Evolutionary conservation across 805 yeast species (phyloP).

Genomic region (Ogataea allantospora): DNA sequence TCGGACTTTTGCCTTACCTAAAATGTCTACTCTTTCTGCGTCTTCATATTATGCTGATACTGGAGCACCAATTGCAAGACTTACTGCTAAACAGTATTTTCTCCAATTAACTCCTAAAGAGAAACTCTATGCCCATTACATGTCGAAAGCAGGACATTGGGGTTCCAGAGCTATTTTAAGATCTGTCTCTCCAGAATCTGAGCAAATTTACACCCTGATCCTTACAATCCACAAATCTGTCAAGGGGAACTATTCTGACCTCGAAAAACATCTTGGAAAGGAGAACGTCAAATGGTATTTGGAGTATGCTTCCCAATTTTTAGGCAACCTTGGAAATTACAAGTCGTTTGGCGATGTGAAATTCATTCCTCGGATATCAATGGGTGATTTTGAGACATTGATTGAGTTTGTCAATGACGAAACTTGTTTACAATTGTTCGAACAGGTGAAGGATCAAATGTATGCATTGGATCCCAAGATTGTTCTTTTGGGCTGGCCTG

Average conservation of each 20-base stretch:
- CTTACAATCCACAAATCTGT: slow-evolving; percentile 53
- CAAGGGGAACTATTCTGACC: slow-evolving; percentile 45
- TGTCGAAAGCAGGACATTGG: slow-evolving; percentile 79
- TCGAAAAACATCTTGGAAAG: slow-evolving; percentile 35
- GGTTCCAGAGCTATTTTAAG: slow-evolving; percentile 79
- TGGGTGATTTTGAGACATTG: slow-evolving; percentile 48
- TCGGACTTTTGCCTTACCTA: slow-evolving; percentile 4
- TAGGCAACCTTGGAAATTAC: slow-evolving; percentile 73
- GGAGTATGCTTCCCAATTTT: slow-evolving; percentile 74
- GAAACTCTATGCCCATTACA: slow-evolving; percentile 76
- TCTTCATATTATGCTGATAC: slow-evolving; percentile 49
- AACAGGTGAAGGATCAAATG: slow-evolving; percentile 45
- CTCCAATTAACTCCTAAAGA: slow-evolving; percentile 58
- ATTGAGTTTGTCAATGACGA: slow-evolving; percentile 41
- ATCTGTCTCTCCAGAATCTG: slow-evolving; percentile 82
- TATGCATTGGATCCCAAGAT: slow-evolving; percentile 49
- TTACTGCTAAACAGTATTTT: slow-evolving; percentile 69
- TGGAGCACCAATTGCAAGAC: slow-evolving; percentile 67
- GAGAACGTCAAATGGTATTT: slow-evolving; percentile 47
- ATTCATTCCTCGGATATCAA: slow-evolving; percentile 65
- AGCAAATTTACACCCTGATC: slow-evolving; percentile 68
- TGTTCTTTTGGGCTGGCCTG: slow-evolving; percentile 73
- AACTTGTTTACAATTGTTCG: slow-evolving; percentile 35
- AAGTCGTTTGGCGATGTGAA: slow-evolving; percentile 88
- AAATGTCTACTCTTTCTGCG: slow-evolving; percentile 18